Conservation (phyloP, 2,329 filamentous ascomycete species). For the Kalaharituber pfeilii region DNA sequence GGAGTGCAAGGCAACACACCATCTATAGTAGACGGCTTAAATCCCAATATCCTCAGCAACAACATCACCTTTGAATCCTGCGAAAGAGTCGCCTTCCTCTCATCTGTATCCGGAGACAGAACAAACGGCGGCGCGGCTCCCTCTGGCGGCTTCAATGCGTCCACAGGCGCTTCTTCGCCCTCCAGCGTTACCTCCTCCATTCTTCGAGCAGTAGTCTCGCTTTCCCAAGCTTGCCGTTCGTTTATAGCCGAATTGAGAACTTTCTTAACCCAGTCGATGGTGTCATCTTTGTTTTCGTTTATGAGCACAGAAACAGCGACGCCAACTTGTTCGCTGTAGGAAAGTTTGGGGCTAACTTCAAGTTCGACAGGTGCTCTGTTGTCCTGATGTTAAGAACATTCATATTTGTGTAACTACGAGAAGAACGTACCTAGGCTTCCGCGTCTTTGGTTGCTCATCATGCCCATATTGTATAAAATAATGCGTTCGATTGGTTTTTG, state of each 20-base stretch:
- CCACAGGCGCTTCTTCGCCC: constrained; percentile 24
- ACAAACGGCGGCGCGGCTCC: constrained; percentile 27
- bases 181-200: constrained; percentile 26
- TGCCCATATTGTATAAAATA: constrained; percentile 54
- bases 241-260: constrained; percentile 49
- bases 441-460: constrained; percentile 64
- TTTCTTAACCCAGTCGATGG: constrained; percentile 66
- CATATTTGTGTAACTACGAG: not conserved
- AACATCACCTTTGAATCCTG: constrained; percentile 55
- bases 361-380: constrained; percentile 56
- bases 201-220: constrained; percentile 45
- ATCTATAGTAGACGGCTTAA: not conserved
- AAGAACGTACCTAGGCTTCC: constrained; percentile 34
- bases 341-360: constrained; percentile 55
- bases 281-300: constrained; percentile 58
- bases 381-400: not conserved
- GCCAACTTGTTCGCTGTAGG: constrained; percentile 51
- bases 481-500: constrained; percentile 67
- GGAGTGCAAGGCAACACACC: not conserved
- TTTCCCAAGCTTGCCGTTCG: constrained; percentile 62
- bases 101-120: constrained; percentile 46
- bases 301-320: constrained; percentile 65
- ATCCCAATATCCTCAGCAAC: constrained; percentile 7
- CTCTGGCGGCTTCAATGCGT: constrained; percentile 23
- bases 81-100: constrained; percentile 58